phyloP scores from a whole-genome alignment of 2,329 filamentous ascomycete species.

The Apiospora rasikravindrae region DNA sequence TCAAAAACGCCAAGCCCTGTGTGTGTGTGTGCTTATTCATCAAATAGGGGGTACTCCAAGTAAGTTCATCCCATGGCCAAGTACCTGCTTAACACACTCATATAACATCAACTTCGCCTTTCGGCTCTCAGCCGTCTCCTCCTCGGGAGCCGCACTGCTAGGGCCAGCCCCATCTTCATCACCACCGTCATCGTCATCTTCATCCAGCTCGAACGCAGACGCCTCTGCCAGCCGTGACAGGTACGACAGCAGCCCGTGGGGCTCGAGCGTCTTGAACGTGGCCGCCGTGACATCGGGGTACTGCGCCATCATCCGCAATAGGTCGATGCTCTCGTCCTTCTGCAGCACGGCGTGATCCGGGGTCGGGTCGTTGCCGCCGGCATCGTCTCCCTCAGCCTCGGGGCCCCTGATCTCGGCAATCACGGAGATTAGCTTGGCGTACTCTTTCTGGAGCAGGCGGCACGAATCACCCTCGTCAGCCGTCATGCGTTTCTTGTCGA shows the following conservation, averaged over 20 bases:
- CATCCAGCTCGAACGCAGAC: not conserved
- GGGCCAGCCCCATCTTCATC: slow-evolving; percentile 21
- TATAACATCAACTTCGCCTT: slow-evolving; percentile 63
- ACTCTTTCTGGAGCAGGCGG: slow-evolving; percentile 83
- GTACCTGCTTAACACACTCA: slow-evolving; percentile 62
- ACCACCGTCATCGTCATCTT: slow-evolving; percentile 26
- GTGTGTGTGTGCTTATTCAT: not conserved
- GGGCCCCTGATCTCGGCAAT: slow-evolving; percentile 60
- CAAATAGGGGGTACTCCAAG: slow-evolving; percentile 54
- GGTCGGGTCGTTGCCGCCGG: slow-evolving; percentile 54
- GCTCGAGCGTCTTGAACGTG: slow-evolving; percentile 68
- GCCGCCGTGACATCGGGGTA: slow-evolving; percentile 70
- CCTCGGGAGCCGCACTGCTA: slow-evolving; percentile 48
- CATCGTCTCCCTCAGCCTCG: slow-evolving; percentile 56
- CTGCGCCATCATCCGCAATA: slow-evolving; percentile 62
- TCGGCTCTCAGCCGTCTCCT: slow-evolving; percentile 53
- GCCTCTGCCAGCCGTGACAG: slow-evolving; percentile 39
- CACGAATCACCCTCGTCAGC: slow-evolving; percentile 87
- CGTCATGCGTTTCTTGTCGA: slow-evolving; percentile 82
- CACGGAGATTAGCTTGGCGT: slow-evolving; percentile 73
- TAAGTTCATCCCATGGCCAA: slow-evolving; percentile 68
- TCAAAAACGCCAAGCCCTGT: not conserved
- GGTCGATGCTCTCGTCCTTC: slow-evolving; percentile 45
- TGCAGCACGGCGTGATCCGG: slow-evolving; percentile 46
- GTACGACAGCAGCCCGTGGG: slow-evolving; percentile 67